Conservation (phyloP, 345 rosid genomes). For the Hirschfeldia incana region DNA sequence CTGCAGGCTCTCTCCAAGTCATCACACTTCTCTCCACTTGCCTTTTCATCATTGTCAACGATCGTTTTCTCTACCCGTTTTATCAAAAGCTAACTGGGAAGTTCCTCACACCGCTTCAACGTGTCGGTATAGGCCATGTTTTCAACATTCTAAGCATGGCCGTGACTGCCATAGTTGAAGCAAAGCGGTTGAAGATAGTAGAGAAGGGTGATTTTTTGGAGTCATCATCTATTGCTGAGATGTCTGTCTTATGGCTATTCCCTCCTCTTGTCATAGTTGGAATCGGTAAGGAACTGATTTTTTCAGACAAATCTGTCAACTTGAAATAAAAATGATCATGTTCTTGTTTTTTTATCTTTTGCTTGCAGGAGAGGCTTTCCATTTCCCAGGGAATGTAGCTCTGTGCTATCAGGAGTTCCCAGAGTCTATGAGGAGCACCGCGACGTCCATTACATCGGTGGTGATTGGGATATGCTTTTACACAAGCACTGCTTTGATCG, state of each 20-base stretch:
- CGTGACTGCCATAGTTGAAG: conserved; percentile 49
- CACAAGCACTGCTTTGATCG: conserved; percentile 26
- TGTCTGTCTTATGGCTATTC: conserved; percentile 57
- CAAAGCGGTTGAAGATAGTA: conserved; percentile 44
- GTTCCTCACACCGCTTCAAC: conserved; percentile 42
- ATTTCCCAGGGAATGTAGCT: conserved; percentile 56
- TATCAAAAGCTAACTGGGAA: conserved; percentile 43
- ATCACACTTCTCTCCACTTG: conserved; percentile 41
- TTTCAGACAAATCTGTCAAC: not conserved
- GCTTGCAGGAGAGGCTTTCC: conserved; percentile 53
- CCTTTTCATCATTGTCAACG: conserved; percentile 43
- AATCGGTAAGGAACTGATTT: conserved; percentile 29
- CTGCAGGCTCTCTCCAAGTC: conserved; percentile 59
- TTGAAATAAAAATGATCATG: not conserved
- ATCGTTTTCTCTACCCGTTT: conserved; percentile 41
- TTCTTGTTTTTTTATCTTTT: not conserved
- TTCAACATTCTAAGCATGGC: conserved; percentile 45
- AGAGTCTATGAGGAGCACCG: conserved; percentile 42
- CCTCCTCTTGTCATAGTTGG: conserved; percentile 57
- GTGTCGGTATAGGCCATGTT: conserved; percentile 55
- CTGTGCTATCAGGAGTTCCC: conserved; percentile 62
- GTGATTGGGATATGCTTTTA: conserved; percentile 49
- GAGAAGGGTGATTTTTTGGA: conserved; percentile 12
- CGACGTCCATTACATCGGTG: conserved; percentile 54
- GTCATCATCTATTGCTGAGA: conserved; percentile 40